Conservation (phyloP, 2,329 filamentous ascomycete genomes). For the Camillea tinctor region DNA sequence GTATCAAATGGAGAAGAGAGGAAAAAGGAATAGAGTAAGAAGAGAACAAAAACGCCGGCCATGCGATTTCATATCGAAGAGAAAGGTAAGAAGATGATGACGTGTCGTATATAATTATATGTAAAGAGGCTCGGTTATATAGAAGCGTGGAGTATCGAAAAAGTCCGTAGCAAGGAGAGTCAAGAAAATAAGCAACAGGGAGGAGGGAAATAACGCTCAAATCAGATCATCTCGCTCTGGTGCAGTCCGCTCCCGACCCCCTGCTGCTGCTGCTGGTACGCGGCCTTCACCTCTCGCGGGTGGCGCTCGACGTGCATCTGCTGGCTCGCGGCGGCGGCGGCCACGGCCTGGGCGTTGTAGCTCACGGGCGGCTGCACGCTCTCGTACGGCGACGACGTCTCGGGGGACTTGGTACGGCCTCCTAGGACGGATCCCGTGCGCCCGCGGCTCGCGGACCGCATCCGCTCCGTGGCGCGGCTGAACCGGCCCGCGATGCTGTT, state of each 20-base stretch:
- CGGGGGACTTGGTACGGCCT: conserved; percentile 39
- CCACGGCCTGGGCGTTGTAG: conserved; percentile 27
- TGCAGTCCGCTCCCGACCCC: conserved; percentile 51
- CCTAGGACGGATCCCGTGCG: conserved; percentile 43
- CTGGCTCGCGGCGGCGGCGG: conserved; percentile 33
- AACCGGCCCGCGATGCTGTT: conserved; percentile 53
- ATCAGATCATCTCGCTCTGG: conserved; percentile 59
- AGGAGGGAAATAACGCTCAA: conserved; percentile 29
- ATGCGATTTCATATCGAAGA: conserved; percentile 37
- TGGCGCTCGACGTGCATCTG: conserved; percentile 28
- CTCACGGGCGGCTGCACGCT: conserved; percentile 33
- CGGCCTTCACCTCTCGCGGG: conserved; percentile 37
- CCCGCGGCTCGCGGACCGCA: conserved; percentile 59
- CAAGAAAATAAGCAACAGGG: neutral
- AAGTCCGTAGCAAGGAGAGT: conserved; percentile 1
- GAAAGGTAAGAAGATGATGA: conserved; percentile 7
- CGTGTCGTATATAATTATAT: conserved; percentile 21
- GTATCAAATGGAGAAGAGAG: conserved; percentile 24
- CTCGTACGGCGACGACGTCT: conserved; percentile 38
- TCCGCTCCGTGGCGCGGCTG: conserved; percentile 57
- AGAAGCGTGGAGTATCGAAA: conserved; percentile 5
- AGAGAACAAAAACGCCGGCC: conserved; percentile 30
- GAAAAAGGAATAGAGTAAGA: conserved; percentile 7
- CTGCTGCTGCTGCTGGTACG: conserved; percentile 35
- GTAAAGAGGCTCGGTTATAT: neutral